Conservation (phyloP, 257 asterid species). For the Vinca minor region DNA sequence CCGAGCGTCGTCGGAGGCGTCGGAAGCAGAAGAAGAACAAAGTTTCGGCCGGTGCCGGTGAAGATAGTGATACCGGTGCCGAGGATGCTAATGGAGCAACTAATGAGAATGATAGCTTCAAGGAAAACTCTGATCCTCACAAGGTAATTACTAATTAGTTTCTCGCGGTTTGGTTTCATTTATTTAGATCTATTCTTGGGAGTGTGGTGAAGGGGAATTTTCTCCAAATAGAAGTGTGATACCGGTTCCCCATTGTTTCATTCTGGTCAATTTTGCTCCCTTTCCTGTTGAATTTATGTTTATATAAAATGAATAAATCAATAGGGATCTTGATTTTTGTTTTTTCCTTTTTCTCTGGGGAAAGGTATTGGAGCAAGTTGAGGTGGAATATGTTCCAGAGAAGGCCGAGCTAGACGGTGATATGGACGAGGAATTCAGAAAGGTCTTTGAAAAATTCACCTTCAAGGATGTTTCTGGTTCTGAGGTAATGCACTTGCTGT, state of each 20-base stretch:
- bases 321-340: neutral
- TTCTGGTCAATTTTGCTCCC: neutral
- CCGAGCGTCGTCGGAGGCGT: constrained; percentile 76
- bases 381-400: constrained; percentile 86
- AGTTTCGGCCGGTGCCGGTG: constrained; percentile 32
- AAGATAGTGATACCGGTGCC: constrained; percentile 40
- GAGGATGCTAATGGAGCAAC: constrained; percentile 43
- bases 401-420: constrained; percentile 62
- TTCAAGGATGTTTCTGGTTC: constrained; percentile 41
- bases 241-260: neutral
- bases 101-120: constrained; percentile 37
- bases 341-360: constrained; percentile 3
- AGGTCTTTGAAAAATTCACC: constrained; percentile 81
- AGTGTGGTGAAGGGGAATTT: neutral
- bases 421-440: constrained; percentile 67
- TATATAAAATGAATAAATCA: neutral
- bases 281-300: neutral
- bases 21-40: constrained; percentile 92
- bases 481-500: constrained; percentile 41
- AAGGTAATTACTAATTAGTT: constrained; percentile 42
- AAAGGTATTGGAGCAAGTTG: constrained; percentile 60
- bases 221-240: too few species aligned
- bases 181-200: neutral
- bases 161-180: neutral
- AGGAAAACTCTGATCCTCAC: constrained; percentile 64